phyloP scores from a whole-genome alignment of 2,329 filamentous ascomycete species.

The Colletotrichum magnum region DNA sequence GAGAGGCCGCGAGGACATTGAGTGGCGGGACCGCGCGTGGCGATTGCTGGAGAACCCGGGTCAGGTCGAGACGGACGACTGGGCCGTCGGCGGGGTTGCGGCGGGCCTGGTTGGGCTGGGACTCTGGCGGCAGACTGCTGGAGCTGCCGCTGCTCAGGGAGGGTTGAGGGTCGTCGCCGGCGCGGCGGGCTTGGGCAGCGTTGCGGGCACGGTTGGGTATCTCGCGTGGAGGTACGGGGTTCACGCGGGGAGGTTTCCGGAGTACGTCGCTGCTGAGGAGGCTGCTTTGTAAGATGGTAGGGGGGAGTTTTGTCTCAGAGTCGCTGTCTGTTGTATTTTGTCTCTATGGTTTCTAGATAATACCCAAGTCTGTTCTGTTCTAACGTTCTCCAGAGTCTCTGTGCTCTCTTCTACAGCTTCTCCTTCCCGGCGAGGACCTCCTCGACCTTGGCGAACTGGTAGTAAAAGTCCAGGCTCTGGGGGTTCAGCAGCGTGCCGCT shows the following conservation, averaged over 20 bases:
- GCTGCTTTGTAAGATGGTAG: slow-evolving; percentile 5
- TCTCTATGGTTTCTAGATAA: slow-evolving; percentile 47
- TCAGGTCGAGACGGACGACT: slow-evolving; percentile 71
- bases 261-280: slow-evolving; percentile 36
- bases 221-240: slow-evolving; percentile 65
- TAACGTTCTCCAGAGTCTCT: neutral
- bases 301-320: neutral
- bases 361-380: neutral
- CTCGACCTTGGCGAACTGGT: slow-evolving; percentile 82
- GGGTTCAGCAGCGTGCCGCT: slow-evolving; percentile 85
- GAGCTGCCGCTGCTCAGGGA: slow-evolving; percentile 4
- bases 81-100: slow-evolving; percentile 60
- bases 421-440: slow-evolving; percentile 64
- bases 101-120: slow-evolving; percentile 48
- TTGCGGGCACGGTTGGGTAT: slow-evolving; percentile 63
- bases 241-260: slow-evolving; percentile 57
- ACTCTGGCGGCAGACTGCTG: slow-evolving; percentile 46
- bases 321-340: neutral
- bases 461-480: slow-evolving; percentile 81
- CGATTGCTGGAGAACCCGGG: slow-evolving; percentile 70
- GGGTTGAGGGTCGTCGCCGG: slow-evolving; percentile 60
- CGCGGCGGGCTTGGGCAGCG: slow-evolving; percentile 62
- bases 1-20: slow-evolving; percentile 69
- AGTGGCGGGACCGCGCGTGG: slow-evolving; percentile 77
- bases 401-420: slow-evolving; percentile 55